phyloP scores from a whole-genome alignment of 495 filamentous ascomycete species.

The Xylaria venustula region DNA sequence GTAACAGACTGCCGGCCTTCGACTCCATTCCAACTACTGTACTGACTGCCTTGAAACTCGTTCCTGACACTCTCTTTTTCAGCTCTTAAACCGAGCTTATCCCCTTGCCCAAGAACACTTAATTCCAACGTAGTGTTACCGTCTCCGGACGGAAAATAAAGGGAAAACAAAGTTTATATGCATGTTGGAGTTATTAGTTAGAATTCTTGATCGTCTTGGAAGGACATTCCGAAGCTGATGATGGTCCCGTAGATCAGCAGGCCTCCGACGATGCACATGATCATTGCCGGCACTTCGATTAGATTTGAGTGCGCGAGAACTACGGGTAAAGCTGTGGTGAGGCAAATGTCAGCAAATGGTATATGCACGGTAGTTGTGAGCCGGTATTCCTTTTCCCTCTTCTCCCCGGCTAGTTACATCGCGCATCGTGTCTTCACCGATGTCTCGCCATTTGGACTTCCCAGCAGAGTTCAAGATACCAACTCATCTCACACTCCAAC shows the following conservation, averaged over 20 bases:
- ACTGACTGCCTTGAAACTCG: no score
- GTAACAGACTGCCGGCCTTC: slow-evolving; percentile 6
- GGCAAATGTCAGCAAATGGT: slow-evolving; percentile 26
- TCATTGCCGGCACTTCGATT: slow-evolving; percentile 82
- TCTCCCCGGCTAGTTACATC: no score
- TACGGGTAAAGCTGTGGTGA: slow-evolving; percentile 73
- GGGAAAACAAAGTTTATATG: no score
- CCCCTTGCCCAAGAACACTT: background rate
- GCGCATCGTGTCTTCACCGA: no score
- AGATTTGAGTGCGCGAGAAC: slow-evolving; percentile 80
- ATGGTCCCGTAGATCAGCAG: slow-evolving; percentile 96
- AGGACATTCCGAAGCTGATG: slow-evolving; percentile 96
- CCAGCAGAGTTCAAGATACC: no score
- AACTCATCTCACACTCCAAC: no score
- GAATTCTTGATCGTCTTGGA: slow-evolving; percentile 91
- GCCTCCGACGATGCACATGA: slow-evolving; percentile 92
- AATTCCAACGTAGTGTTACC: background rate
- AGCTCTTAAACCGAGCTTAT: background rate
- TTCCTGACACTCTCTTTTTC: background rate
- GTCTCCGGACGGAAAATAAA: background rate
- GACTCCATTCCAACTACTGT: no score
- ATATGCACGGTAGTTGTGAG: background rate
- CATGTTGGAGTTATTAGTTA: slow-evolving; percentile 18
- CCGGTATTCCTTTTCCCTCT: background rate
- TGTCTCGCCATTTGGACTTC: no score